A percentile compares a stretch with the other conserved stretches of the same genome.
Conservation (phyloP, 331 rosid species). For the Arachis monticola region DNA sequence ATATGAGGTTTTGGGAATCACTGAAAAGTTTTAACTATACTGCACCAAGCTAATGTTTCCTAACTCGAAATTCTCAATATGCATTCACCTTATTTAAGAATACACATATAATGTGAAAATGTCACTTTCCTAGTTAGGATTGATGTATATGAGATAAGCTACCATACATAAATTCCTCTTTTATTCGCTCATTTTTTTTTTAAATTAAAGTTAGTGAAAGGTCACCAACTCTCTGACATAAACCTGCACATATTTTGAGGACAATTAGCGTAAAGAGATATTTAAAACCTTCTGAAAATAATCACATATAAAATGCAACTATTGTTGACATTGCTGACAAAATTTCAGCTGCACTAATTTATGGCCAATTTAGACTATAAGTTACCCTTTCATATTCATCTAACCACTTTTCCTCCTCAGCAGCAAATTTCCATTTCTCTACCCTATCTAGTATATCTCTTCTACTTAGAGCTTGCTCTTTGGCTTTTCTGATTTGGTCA, state of each 20-base stretch:
- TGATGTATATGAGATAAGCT: too few species aligned
- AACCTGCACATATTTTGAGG: neutral
- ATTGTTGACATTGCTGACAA: constrained; percentile 3
- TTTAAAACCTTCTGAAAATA: neutral
- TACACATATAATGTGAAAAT: neutral
- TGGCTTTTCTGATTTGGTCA: constrained; percentile 77
- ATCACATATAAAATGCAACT: constrained; percentile 9
- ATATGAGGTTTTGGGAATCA: constrained; percentile 19
- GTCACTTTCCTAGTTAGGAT: neutral
- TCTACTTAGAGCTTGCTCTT: constrained; percentile 88
- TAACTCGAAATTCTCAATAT: constrained; percentile 15
- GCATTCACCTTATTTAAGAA: neutral
- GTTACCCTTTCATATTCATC: constrained; percentile 92
- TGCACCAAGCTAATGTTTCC: constrained; percentile 1
- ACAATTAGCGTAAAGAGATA: constrained; percentile 1
- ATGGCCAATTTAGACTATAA: neutral
- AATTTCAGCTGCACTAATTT: constrained; percentile 15
- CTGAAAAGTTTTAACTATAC: neutral
- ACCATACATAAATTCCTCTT: neutral
- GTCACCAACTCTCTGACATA: too few species aligned
- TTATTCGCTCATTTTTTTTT: too few species aligned
- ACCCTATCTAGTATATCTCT: constrained; percentile 90
- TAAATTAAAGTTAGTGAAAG: too few species aligned
- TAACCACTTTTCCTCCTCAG: constrained; percentile 95
- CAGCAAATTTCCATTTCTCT: constrained; percentile 85